A percentile compares a stretch with the other conserved stretches of the same genome.
Evolutionary conservation across 2,329 filamentous ascomycete species (phyloP).

Genomic region (Arthrobotrys sinensis): DNA sequence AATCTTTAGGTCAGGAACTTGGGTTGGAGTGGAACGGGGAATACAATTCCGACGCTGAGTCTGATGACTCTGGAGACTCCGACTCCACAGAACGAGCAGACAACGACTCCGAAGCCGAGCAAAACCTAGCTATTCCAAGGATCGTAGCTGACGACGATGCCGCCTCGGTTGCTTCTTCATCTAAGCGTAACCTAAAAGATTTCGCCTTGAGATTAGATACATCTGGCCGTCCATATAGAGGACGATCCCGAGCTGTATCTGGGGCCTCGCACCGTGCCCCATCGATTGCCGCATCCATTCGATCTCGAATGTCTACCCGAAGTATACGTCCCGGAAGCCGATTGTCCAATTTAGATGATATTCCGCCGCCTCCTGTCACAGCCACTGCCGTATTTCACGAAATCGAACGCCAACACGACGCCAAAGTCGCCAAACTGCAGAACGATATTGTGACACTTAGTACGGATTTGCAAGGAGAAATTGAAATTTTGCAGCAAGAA

Average conservation of each 20-base stretch:
- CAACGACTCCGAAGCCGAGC: constrained; percentile 57
- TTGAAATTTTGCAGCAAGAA: constrained; percentile 55
- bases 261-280: constrained; percentile 52
- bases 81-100: constrained; percentile 56
- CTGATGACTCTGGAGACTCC: constrained; percentile 50
- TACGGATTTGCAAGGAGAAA: constrained; percentile 57
- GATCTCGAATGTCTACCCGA: constrained; percentile 53
- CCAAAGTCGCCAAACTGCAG: constrained; percentile 50
- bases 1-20: constrained; percentile 53
- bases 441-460: constrained; percentile 57
- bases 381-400: constrained; percentile 58
- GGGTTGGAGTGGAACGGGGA: constrained; percentile 58
- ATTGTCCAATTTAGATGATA: constrained; percentile 45
- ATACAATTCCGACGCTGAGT: constrained; percentile 53
- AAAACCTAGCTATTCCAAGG: constrained; percentile 19
- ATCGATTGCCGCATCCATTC: constrained; percentile 53
- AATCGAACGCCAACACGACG: constrained; percentile 58
- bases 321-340: constrained; percentile 48
- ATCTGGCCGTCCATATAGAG: constrained; percentile 45
- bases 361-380: constrained; percentile 46
- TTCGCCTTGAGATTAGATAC: constrained; percentile 56
- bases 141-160: constrained; percentile 50
- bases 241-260: constrained; percentile 41
- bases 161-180: constrained; percentile 40
- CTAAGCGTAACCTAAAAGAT: constrained; percentile 42